Base-by-base conservation (phyloP, 2,329 filamentous ascomycete species). In the Aspergillus pseudotamarii region DNA sequence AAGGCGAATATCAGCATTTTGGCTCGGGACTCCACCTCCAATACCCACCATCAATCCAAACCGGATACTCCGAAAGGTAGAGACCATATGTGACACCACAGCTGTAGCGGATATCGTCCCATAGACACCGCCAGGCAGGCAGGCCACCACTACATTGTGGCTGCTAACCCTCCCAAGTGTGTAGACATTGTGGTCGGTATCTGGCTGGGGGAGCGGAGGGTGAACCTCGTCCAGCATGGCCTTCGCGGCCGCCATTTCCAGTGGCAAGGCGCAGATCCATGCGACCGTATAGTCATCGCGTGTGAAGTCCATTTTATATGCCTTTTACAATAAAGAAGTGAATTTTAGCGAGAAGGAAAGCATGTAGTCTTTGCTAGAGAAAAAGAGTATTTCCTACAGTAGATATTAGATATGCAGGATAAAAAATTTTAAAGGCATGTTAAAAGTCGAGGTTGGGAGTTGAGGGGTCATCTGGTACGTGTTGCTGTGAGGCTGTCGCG, bases 151-250 rank as follows among this genome's bases (percentile, higher is more conserved):
- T 11, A 75, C 55, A 45, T 75, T 69, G 53, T 74, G 69, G 9
- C 61, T 38, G 3, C 57, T 32, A 14, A 76, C 68, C 4, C 30
- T 60, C 8, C 72, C 72, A 6, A 73, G 58, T 3, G 59, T 58
- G 30, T 30, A 30, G 30, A 30, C 30, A 30, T 30, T 30, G 30
- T 30, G 59, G 30, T 75, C 71, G 30, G 51, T n/a, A 14, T 10
- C 3, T 19, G 62, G 32, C 1, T 45, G 30, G 8, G 55, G 23
- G 12, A 66, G 58, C 10, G 51, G 21, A n/a, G 59, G 58, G 55
- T 76, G 73, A 6, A 62, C 53, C 9, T 72, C 65, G 59, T 78
- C 75, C 2, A 78, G 62, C 71, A 75, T 72, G 8, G 58, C 63
- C 6, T 56, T 62, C 9, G 72, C 73, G 11, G 73, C 74, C 4